A percentile compares a stretch with the other conserved stretches of the same genome.
phyloP scores from a whole-genome alignment of 129 eudicot species.

The Logfia minima region DNA sequence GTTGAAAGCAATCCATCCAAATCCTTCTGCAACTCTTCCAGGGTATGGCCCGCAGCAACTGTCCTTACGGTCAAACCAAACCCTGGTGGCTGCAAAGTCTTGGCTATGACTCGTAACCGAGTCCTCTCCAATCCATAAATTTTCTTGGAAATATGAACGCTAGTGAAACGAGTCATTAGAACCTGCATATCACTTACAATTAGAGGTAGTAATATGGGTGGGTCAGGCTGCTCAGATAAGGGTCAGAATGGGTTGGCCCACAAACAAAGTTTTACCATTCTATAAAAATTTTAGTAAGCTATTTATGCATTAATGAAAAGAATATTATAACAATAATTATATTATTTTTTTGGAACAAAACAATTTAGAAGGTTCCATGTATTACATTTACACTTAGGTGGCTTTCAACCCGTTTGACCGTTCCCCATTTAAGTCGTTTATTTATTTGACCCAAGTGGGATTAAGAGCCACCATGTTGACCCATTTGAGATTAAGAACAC shows the following conservation, averaged over 20 bases:
- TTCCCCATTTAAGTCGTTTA: not conserved
- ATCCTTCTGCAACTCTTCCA: slow-evolving; percentile 76
- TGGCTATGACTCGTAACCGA: slow-evolving; percentile 70
- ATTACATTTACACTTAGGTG: not conserved
- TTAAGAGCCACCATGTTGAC: not conserved
- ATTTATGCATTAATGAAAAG: too few relatives aligned
- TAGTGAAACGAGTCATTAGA: slow-evolving; percentile 28
- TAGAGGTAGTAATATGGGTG: not conserved
- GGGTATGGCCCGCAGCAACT: slow-evolving; percentile 69
- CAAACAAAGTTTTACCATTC: not conserved
- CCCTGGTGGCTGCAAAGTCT: slow-evolving; percentile 70
- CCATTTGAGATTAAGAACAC: not conserved
- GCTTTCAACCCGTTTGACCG: not conserved
- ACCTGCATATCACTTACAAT: slow-evolving; percentile 17
- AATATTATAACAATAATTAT: not conserved
- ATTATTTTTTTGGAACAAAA: not conserved
- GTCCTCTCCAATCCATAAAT: slow-evolving; percentile 66
- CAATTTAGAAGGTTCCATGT: not conserved
- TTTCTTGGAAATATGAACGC: slow-evolving; percentile 38
- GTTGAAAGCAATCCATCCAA: slow-evolving; percentile 76
- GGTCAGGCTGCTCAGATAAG: not conserved
- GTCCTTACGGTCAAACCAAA: slow-evolving; percentile 77
- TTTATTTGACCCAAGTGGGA: not conserved
- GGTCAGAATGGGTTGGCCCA: not conserved
- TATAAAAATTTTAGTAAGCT: not conserved